Base-by-base conservation (phyloP, 306 rosid genomes). In the Neltuma alba region DNA sequence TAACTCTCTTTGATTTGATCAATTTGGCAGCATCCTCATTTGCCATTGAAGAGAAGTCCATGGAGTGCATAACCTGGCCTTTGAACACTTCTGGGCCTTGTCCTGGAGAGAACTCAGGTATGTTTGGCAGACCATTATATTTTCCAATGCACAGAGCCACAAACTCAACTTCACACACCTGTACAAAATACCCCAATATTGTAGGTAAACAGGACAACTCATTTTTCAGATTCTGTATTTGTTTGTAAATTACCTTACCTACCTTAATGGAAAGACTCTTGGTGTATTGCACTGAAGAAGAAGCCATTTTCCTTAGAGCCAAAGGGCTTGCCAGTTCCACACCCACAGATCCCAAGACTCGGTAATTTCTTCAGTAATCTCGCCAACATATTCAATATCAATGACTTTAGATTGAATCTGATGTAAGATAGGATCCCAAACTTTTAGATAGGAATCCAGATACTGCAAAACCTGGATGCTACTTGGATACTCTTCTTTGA, bases 101-200 rank as follows among this genome's bases (percentile, higher is more conserved):
- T 75, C 85, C 86, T 0, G 67, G 25, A 4, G 90, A 77, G 30
- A 85, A 86, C 72, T 85, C 63, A 14, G 92, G 94, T 58, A 90
- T 77, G 52, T 88, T 81, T 20, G 92, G 91, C 7, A 85, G 55
- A 7, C 87, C 94, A 75, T 88, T 83, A 40, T 74, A 86, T 78
- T 78, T 83, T 36, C 92, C 94, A 64, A 86, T 64, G 82, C 91
- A 86, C 8, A 88, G 79, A 44, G 88, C 66, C n/a, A 90, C 90
- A 86, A 90, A 90, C 76, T 88, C 89, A 28, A 81, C 82, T 57
- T 62, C 58, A 37, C 80, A 67, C 23, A 81, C 89, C 92, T 90
- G 77, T 9, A 3, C 7, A 38, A 67, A 38, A n/a, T 12, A 52
- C 7, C 58, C 61, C 58, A n/a, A 48, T 5, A 48, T 48, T 6